Base-by-base conservation (phyloP, 2,329 filamentous ascomycete genomes). In the Sphaceloma murrayae region DNA sequence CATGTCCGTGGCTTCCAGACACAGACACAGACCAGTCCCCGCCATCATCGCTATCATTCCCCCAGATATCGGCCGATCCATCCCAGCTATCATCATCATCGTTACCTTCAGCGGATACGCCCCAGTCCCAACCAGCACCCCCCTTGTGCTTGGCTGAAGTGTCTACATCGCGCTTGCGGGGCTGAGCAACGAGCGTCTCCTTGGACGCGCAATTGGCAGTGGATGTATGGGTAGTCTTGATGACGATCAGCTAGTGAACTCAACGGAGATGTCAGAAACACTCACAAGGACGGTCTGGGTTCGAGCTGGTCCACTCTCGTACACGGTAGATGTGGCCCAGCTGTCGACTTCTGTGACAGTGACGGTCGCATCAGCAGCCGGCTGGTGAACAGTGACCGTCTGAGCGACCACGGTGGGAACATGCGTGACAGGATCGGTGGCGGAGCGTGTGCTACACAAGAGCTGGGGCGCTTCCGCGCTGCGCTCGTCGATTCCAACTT, bases 41-140 rank as follows among this genome's bases (percentile, higher is more conserved):
- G 5, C 10, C 10, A 16, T 43, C 24, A 26, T 30, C 24, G 17
- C 19, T 6, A n/a, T 13, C 21, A 29, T 31, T 18, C 27, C 40
- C 40, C 40, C 40, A 43, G 27, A 43, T 34, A 18, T 34, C 40
- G 29, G 21, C 7, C 10, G 36, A 10, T 19, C 36, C 36, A 17
- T 30, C 24, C 24, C 22, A 40, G 13, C 19, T 26, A 9, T 22
- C 22, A 26, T 22, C 19, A n/a, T 19, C 26, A 17, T 17, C 16
- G 31, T 14, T 13, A 18, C 14, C 16, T 27, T 11, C 24, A 27
- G 11, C 11, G 24, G 24, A 27, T 6, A 27, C 11, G 24, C 24
- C 24, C 6, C 6, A 27, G 11, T 11, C 24, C 6, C 7, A 11
- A 7, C 24, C 24, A 11, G 24, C 6, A 11, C 24, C 24, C 11